Evolutionary conservation across 768 basidiomycete genomes (phyloP), one percentile per base, ranked within the genome.

Genomic region (Pisolithus sp.): DNA sequence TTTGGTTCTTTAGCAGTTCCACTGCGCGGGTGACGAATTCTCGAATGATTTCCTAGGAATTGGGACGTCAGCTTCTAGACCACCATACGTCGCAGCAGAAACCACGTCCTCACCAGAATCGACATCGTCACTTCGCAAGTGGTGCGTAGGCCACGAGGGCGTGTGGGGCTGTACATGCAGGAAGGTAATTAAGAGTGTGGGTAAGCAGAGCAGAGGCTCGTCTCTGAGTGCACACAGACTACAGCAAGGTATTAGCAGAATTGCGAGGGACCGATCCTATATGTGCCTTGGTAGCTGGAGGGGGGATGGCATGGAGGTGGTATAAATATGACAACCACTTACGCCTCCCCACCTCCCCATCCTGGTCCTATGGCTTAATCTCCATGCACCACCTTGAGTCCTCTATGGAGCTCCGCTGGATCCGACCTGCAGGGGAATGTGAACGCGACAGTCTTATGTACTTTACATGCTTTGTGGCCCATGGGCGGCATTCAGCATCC

Each of bases 31-130:
- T 53, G 56, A 67, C 51, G 54, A 67, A 50, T 39, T 36, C 57
- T 49, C 42, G 62, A 44, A 66, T 50, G 43, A 65, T 42, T 38
- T 51, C 57, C 64, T 66, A 46, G 18, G 23, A 48, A 47, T 21
- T 7, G 31, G 26, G 52, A 51, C n/a, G 17, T 65, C 51, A 65
- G 65, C 49, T 39, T 54, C 49, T 24, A 47, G 37, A 45, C 28
- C 43, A 42, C 41, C 41, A 42, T 40, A 51, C 24, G 47, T 50
- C 48, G 17, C 51, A 56, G 42, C 56, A 49, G 31, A 30, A 37
- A 59, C 34, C 43, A 51, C 59, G 41, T 43, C 44, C 64, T 62
- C 51, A 66, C 64, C 63, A 67, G 53, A 55, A 66, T 61, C 28
- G 64, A 45, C 64, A 66, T 66, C 43, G 53, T 61, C 28, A 49